A percentile compares a stretch with the other conserved stretches of the same genome.
Evolutionary conservation across 306 rosid species (phyloP).

Genomic region (Erythrophleum fordii): DNA sequence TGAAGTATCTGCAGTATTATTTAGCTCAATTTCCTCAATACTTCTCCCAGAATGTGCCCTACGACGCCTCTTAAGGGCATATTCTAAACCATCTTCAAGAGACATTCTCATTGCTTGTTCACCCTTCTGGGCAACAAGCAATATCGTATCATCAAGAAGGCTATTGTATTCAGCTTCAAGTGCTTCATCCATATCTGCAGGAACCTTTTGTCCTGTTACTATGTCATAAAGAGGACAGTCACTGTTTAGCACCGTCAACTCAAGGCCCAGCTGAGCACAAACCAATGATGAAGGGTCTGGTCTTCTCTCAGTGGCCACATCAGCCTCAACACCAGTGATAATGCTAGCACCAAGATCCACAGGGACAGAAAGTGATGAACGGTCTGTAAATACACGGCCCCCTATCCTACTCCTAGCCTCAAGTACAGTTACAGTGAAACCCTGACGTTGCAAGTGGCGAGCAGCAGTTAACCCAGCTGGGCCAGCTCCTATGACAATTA

Average conservation of each 20-base stretch:
- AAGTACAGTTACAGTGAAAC: conserved; percentile 74
- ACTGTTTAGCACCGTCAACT: conserved; percentile 87
- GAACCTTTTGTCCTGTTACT: conserved; percentile 83
- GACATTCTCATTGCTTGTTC: conserved; percentile 90
- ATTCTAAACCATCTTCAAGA: conserved; percentile 97
- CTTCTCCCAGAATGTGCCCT: conserved; percentile 50
- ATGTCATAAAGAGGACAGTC: conserved; percentile 97
- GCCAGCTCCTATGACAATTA: conserved; percentile 95
- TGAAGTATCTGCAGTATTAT: conserved; percentile 39
- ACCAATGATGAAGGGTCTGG: conserved; percentile 97
- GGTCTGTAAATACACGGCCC: conserved; percentile 95
- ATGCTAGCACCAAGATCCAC: conserved; percentile 99
- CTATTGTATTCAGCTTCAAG: conserved; percentile 95
- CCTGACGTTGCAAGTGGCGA: conserved; percentile 95
- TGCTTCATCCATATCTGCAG: conserved; percentile 88
- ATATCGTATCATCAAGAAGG: conserved; percentile 93
- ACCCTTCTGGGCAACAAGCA: conserved; percentile 84
- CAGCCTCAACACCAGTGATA: conserved; percentile 99
- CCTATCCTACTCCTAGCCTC: conserved; percentile 97
- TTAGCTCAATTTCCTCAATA: conserved; percentile 53
- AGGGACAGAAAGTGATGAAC: conserved; percentile 89
- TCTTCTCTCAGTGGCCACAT: conserved; percentile 95
- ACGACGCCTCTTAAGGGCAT: conserved; percentile 81
- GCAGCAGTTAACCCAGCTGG: conserved; percentile 99
- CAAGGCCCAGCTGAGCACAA: conserved; percentile 96